Evolutionary conservation across 163 green algal species (phyloP), one percentile per base, ranked within the genome.

Genomic region (Chlorella variabilis): DNA sequence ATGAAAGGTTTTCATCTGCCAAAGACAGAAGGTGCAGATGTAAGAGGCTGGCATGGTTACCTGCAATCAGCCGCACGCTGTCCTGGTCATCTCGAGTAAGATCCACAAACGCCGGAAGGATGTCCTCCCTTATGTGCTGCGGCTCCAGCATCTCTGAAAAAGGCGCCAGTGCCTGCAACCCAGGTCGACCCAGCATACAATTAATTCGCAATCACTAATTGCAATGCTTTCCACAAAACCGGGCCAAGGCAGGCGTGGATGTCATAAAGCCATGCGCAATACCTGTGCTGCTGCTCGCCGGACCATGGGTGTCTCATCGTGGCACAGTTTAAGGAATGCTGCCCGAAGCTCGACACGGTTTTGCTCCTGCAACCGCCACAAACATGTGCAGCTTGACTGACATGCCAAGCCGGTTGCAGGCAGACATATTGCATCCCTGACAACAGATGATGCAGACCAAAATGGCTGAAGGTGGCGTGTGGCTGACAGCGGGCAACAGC

Each of bases 291-390:
- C 93, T 45, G 96, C 94, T 4, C 96, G 87, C 39, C 96, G 88
- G 17, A 99, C 97, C 97, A 99, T 99, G 38, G 97, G 97, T 33
- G 98, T 99, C 77, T 99, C 97, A 80, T 99, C 97, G 21, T 93
- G 91, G 89, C 91, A 97, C 51, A 99, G 88, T 66, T 92, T 77
- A 0, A 85, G 78, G 74, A 96, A 99, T 20, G 96, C 62, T 23
- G 87, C 73, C 49, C 97, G 90, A 71, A 99, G 89, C 59, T 99
- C 94, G 18, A 82, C 38, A 56, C 83, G 78, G 17, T 31, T 31
- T 36, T 66, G 34, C 70, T 67, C 70, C 66, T 67, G 59, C 75
- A 81, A n/a, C 20, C 23, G 20, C 15, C 54, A n/a, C 54, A n/a
- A 5, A n/a, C 23, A 62, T 25, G 34, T n/a, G n/a, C n/a, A n/a